Conservation (phyloP, 2,329 filamentous ascomycete species). For the Hysterium pulicare region DNA sequence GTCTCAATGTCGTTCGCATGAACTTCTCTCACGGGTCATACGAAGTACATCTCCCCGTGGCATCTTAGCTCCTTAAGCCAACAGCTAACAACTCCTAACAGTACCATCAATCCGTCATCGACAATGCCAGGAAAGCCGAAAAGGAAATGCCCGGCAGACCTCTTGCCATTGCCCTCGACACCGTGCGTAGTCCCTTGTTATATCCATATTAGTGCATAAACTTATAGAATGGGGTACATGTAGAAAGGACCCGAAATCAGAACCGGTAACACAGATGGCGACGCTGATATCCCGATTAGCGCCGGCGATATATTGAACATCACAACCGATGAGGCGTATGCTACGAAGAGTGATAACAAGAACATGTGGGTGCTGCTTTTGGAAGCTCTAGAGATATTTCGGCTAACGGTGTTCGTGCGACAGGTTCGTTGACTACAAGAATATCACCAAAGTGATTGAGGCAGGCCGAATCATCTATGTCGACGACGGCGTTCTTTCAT, state of each 20-base stretch:
- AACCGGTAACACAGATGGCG: slow-evolving; percentile 69
- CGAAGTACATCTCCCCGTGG: slow-evolving; percentile 50
- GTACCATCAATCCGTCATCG: slow-evolving; percentile 98
- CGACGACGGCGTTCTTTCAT: slow-evolving; percentile 95
- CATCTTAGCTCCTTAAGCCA: not conserved
- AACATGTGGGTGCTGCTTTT: slow-evolving; percentile 70
- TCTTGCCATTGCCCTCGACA: slow-evolving; percentile 88
- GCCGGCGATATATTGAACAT: slow-evolving; percentile 87
- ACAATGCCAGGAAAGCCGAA: slow-evolving; percentile 88
- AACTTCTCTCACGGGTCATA: slow-evolving; percentile 97
- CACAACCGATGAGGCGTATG: slow-evolving; percentile 93
- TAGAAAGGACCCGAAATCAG: slow-evolving; percentile 83
- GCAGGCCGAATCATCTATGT: slow-evolving; percentile 93
- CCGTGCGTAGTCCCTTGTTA: slow-evolving; percentile 47
- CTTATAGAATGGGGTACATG: slow-evolving; percentile 11
- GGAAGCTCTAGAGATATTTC: not conserved
- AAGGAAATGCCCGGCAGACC: slow-evolving; percentile 74
- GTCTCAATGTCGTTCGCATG: slow-evolving; percentile 99
- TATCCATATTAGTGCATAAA: not conserved
- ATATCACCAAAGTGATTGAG: slow-evolving; percentile 97
- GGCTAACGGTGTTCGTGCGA: not conserved
- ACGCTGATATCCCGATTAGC: slow-evolving; percentile 75
- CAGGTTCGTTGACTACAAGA: slow-evolving; percentile 98
- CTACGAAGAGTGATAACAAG: slow-evolving; percentile 75
- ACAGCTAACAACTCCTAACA: slow-evolving; percentile 34